phyloP scores from a whole-genome alignment of 768 basidiomycete genomes.

The Lactifluus subvellereus region DNA sequence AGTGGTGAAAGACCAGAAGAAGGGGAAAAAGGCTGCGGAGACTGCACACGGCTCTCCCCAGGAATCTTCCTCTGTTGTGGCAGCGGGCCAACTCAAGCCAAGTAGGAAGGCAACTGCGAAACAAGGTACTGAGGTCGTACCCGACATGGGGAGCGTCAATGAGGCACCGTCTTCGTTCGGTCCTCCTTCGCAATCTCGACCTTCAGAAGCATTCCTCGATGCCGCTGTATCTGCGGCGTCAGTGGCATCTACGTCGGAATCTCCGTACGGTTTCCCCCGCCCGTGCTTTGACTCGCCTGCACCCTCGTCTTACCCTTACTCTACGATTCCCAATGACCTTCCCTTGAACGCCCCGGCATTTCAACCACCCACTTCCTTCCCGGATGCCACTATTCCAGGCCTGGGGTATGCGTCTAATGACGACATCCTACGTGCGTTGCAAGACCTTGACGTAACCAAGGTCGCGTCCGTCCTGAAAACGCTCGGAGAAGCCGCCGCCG shows the following conservation, averaged over 20 bases:
- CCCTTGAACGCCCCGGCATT: conserved; percentile 20
- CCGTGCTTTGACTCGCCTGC: conserved; percentile 19
- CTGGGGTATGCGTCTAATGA: conserved; percentile 55
- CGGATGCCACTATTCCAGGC: conserved; percentile 29
- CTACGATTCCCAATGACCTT: conserved; percentile 2
- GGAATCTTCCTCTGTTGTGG: not conserved
- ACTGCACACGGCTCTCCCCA: not conserved
- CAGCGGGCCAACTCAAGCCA: conserved; percentile 16
- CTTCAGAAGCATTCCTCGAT: conserved; percentile 50
- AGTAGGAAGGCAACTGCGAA: conserved; percentile 32
- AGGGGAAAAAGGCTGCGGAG: conserved; percentile 29
- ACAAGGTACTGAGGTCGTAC: not conserved
- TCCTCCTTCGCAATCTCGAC: conserved; percentile 1
- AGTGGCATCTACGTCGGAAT: conserved; percentile 34
- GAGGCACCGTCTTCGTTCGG: conserved; percentile 11
- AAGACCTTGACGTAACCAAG: conserved; percentile 67
- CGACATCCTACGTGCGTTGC: conserved; percentile 65
- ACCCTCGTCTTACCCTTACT: conserved; percentile 17
- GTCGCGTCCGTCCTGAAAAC: conserved; percentile 62
- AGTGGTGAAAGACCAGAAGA: conserved; percentile 32
- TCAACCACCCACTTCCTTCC: conserved; percentile 32
- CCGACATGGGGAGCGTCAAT: not conserved
- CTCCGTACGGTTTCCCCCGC: conserved; percentile 27
- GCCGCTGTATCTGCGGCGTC: conserved; percentile 63
- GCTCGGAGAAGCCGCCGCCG: conserved; percentile 52